Base-by-base conservation (phyloP, 2,329 filamentous ascomycete species). In the Diplodia corticola region DNA sequence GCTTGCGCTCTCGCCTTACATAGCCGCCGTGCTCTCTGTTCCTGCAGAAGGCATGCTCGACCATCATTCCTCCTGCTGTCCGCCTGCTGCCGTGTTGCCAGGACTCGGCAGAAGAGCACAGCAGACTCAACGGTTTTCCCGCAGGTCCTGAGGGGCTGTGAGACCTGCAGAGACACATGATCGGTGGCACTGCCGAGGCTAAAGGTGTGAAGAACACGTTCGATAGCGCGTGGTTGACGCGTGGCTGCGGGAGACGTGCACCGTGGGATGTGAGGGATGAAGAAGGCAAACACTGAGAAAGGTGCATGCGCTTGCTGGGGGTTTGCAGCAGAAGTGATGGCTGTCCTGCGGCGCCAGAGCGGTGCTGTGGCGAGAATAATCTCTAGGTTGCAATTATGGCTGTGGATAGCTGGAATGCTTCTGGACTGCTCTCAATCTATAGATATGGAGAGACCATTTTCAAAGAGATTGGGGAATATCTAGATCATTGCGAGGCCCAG, bases 131-230 rank as follows among this genome's bases (percentile, higher is more conserved):
- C 57, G 24, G 57, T 49, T 49, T 24, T 17, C 55, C 55, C 55
- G 40, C 55, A 60, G 40, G 7, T 6, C 17, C 10, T 12, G 20
- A 12, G 30, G 17, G 4, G 40, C 15, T 4, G 40, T 61, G 28
- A 46, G 26, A 61, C 44, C 17, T 15, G 20, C 12, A n/a, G n/a
- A 60, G 28, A 28, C 6, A 17, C 57, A 5, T 28, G 0, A 28
- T 17, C 9, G 57, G 57, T 13, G 24, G 15, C 5, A 17, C 6
- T 5, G 9, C 3, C 37, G 9, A 48, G 55, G 28, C 24, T 10
- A 4, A 20, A 12, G 26, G 15, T 22, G 12, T 61, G 57, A 61
- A 61, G 57, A 61, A 49, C 57, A 61, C 44, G 57, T 49, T 61
- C 33, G 57, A n/a, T n/a, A 61, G 40, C 44, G 57, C 40, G 40